Conservation (phyloP, 2,329 filamentous ascomycete genomes). For the Ophiocordyceps sinensis region DNA sequence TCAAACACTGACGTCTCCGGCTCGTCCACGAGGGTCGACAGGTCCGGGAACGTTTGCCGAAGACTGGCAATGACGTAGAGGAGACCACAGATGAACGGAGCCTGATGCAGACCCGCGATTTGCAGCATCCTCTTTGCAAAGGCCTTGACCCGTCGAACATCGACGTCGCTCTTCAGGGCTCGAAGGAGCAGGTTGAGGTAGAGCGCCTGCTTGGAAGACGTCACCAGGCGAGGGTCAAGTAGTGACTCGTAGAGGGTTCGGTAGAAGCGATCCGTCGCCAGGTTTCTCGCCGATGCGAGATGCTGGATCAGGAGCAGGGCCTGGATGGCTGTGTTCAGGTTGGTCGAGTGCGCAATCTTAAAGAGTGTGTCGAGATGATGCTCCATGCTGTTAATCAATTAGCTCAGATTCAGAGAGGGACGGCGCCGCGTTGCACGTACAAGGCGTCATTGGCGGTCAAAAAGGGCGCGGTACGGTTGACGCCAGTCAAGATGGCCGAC, state of each 20-base stretch:
- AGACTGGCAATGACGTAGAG: conserved; percentile 79
- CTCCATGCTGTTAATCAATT: conserved; percentile 43
- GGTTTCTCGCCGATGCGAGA: conserved; percentile 64
- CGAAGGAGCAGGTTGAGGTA: conserved; percentile 88
- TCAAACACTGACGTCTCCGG: conserved; percentile 56
- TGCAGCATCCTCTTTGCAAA: conserved; percentile 92
- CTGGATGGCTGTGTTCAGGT: conserved; percentile 97
- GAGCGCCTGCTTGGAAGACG: conserved; percentile 86
- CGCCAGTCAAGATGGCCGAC: conserved; percentile 79
- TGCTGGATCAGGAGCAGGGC: conserved; percentile 92
- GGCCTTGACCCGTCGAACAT: conserved; percentile 81
- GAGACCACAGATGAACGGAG: conserved; percentile 85
- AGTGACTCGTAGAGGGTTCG: conserved; percentile 90
- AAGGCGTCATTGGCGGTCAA: conserved; percentile 64
- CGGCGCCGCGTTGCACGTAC: conserved; percentile 28
- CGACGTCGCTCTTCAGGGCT: conserved; percentile 79
- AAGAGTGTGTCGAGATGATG: conserved; percentile 89
- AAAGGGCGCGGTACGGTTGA: conserved; percentile 93
- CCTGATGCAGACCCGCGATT: conserved; percentile 74
- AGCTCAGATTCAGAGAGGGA: neutral
- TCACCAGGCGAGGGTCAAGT: conserved; percentile 73
- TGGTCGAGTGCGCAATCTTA: conserved; percentile 90
- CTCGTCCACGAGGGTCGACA: conserved; percentile 65
- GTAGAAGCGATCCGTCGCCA: conserved; percentile 84
- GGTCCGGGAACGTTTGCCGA: conserved; percentile 62